Conservation (phyloP, 345 rosid species). For the Salix udensis region DNA sequence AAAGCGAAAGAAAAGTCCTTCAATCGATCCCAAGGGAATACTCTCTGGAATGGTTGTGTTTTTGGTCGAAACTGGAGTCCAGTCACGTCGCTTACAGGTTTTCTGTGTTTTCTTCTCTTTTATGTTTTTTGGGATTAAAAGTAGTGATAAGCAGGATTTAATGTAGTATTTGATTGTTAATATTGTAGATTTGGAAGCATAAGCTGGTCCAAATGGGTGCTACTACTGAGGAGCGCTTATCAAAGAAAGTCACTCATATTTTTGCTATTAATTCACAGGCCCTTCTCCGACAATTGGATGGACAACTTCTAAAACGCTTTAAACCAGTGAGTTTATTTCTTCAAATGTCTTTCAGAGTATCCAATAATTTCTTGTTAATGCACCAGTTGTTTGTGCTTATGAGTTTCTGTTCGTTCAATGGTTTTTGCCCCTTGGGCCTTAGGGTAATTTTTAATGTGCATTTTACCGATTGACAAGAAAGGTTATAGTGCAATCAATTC, state of each 20-base stretch:
- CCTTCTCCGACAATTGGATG: constrained; percentile 41
- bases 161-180: background rate
- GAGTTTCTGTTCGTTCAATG: background rate
- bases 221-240: constrained; percentile 41
- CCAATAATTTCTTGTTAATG: no score
- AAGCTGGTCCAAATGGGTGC: constrained; percentile 88
- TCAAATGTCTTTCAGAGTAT: background rate
- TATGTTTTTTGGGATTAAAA: background rate
- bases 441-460: no score
- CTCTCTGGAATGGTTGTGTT: constrained; percentile 67
- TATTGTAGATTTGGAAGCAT: constrained; percentile 73
- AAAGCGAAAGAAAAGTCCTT: constrained; percentile 40
- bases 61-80: constrained; percentile 62
- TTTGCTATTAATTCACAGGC: constrained; percentile 48
- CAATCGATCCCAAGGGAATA: constrained; percentile 58
- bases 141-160: background rate
- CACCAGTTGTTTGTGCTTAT: background rate
- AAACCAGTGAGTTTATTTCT: constrained; percentile 47
- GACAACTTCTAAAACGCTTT: constrained; percentile 38
- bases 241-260: constrained; percentile 58
- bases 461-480: no score
- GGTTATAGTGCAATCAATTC: no score
- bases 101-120: background rate
- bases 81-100: constrained; percentile 85
- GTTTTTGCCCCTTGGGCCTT: no score